Base-by-base conservation (phyloP, 1,139 yeast genomes). In the Yamadazyma atlantica region DNA sequence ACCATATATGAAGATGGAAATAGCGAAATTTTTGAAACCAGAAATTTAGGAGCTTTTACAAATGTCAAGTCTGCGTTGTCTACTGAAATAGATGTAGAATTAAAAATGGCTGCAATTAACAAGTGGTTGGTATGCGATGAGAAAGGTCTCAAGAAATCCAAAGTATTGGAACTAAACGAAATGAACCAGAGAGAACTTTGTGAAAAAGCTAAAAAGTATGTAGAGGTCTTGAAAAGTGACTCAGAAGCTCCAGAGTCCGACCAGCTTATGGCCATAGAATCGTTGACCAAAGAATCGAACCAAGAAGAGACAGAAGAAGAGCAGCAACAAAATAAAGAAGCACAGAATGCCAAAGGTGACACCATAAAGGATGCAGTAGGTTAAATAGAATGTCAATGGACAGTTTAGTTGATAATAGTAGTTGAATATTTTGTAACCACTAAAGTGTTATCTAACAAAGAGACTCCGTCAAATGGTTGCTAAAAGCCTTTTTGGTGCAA, bases 101-200 rank as follows among this genome's bases (percentile, higher is more conserved):
- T 68, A 39, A 49, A 52, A 39, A 58, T 66, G 41, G 70, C 64
- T 41, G 48, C 66, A 4, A 55, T 66, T 30, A 54, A 67, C 31
- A 54, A 57, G 40, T 65, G 66, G 66, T 51, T 64, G 13, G 66
- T 63, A 6, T 68, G 74, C 46, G 51, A 54, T 35, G 66, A 28
- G 3, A 28, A 16, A n/a, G 24, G 58, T 11, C 46, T 66, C 24
- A 52, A 25, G 12, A 40, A 40, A 8, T n/a, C 31, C 8, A 13
- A 12, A 8, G 33, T 34, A 9, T 46, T 42, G 29, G 24, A 32
- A 7, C 30, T 13, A 4, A 18, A 24, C 24, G 42, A 50, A 8
- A 40, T 53, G 6, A 50, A 54, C 16, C 63, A 55, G 43, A 14
- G 35, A 5, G 48, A 43, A 7, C 57, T 59, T 11, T 67, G 73